Base-by-base conservation (phyloP, 164 flowering plant genomes). In the Warburgia ugandensis region DNA sequence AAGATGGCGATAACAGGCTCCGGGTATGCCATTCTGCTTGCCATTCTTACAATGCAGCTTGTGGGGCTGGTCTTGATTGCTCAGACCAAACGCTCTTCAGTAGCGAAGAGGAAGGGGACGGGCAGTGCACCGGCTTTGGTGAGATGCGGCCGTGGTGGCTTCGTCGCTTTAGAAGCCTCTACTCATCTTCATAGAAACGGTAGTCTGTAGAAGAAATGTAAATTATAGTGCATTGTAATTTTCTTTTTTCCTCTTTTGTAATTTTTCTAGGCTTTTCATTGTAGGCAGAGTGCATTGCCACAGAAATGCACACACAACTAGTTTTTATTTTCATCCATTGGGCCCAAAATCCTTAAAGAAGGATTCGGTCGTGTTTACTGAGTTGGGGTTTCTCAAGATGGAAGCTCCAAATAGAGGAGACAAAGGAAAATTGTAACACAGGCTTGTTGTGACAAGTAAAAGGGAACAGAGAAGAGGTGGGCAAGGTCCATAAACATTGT, bases 11-110 rank as follows among this genome's bases (percentile, higher is more conserved):
- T 71, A 79, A 94, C 71, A 68, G 99, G 71, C 84, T 88, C 5
- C 69, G 99, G 26, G 99, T 94, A 8, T 94, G 99, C 69, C 81
- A 84, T 61, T 86, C 99, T 4, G 97, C 97, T 3, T 92, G 99
- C 44, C 76, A 73, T 50, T 77, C 95, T 2, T 92, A 92, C 63
- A 92, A 88, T 69, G 60, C 66, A 53, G 99, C 94, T 0, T 92
- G 99, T 48, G 97, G 95, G 50, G 99, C 97, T 19, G 77, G 84
- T 16, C 92, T 92, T 0, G 99, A 92, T 61, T 92, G 99, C 78
- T 84, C 86, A 1, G 99, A 92, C 59, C 92, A 89, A 62, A 92
- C 95, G 22, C 86, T 92, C 30, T 88, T 94, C 70, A 86, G 97
- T 67, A 76, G 73, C 25, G 76, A 76, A 57, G 78, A 74, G 29